Conservation (phyloP, 2,329 filamentous ascomycete species). For the Aspergillus oerlinghausenensis region DNA sequence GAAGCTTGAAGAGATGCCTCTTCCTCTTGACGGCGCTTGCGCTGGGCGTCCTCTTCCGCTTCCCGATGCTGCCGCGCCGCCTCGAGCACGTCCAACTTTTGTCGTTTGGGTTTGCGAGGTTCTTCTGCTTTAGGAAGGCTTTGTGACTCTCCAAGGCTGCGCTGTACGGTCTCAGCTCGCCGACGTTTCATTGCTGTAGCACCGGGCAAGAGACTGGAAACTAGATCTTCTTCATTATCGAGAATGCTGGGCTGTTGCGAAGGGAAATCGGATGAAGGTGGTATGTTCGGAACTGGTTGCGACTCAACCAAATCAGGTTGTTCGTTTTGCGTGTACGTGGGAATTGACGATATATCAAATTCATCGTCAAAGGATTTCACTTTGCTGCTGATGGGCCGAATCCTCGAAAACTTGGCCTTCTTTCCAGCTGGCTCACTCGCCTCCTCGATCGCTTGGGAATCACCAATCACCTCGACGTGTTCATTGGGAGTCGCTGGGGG, state of each 20-base stretch:
- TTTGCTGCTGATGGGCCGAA: conserved; percentile 33
- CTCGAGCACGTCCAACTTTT: conserved; percentile 65
- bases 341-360: conserved; percentile 45
- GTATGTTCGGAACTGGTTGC: conserved; percentile 17
- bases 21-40: conserved; percentile 58
- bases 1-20: conserved; percentile 58
- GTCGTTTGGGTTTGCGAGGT: conserved; percentile 45
- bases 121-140: conserved; percentile 23
- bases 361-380: conserved; percentile 72
- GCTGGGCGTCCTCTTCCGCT: conserved; percentile 48
- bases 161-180: conserved; percentile 57
- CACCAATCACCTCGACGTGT: conserved; percentile 4
- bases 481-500: conserved; percentile 4
- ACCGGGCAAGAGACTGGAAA: conserved; percentile 71
- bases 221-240: conserved; percentile 49
- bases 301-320: conserved; percentile 13
- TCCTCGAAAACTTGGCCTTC: conserved; percentile 20
- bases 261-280: conserved; percentile 17
- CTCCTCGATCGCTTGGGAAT: conserved; percentile 15
- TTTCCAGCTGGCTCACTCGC: conserved; percentile 12
- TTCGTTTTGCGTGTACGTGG: conserved; percentile 30
- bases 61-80: conserved; percentile 53
- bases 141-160: conserved; percentile 32
- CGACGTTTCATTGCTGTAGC: conserved; percentile 75
- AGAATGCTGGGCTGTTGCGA: conserved; percentile 23